Conservation (phyloP, 495 filamentous ascomycete species). For the Usnea hakonensis region DNA sequence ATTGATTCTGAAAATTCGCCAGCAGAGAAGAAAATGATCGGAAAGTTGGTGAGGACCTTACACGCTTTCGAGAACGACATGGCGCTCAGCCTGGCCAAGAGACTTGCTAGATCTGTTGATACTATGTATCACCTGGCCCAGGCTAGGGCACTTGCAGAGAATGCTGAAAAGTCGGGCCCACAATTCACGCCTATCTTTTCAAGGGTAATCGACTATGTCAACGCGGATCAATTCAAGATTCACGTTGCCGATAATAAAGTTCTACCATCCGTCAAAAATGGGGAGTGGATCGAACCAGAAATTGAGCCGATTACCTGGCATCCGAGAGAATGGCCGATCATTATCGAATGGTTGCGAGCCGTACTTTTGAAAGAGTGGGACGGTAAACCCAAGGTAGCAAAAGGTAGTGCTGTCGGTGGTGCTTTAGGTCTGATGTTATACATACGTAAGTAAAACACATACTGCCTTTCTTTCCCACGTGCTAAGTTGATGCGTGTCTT, state of each 20-base stretch:
- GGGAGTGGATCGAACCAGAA: neutral
- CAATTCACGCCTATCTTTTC: neutral
- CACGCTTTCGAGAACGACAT: constrained; percentile 57
- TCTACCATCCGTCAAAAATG: constrained; percentile 6
- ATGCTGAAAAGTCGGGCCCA: neutral
- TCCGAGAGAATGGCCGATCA: constrained; percentile 38
- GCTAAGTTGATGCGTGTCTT: neutral
- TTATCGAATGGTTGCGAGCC: constrained; percentile 74
- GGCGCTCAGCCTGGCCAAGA: constrained; percentile 47
- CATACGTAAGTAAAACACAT: constrained; percentile 49
- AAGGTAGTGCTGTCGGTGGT: constrained; percentile 59
- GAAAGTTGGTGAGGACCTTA: constrained; percentile 33
- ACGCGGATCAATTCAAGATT: neutral
- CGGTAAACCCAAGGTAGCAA: constrained; percentile 58
- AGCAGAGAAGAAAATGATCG: constrained; percentile 17
- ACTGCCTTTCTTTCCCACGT: neutral
- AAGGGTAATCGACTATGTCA: constrained; percentile 6
- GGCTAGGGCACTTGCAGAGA: neutral
- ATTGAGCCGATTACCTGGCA: constrained; percentile 28
- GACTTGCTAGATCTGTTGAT: constrained; percentile 47
- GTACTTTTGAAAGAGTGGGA: constrained; percentile 73
- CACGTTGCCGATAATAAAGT: neutral
- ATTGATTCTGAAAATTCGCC: constrained; percentile 32
- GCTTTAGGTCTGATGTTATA: constrained; percentile 65
- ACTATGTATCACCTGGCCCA: constrained; percentile 28